Conservation (phyloP, 192 early-diverging fungal species). For the Radiomyces spectabilis region DNA sequence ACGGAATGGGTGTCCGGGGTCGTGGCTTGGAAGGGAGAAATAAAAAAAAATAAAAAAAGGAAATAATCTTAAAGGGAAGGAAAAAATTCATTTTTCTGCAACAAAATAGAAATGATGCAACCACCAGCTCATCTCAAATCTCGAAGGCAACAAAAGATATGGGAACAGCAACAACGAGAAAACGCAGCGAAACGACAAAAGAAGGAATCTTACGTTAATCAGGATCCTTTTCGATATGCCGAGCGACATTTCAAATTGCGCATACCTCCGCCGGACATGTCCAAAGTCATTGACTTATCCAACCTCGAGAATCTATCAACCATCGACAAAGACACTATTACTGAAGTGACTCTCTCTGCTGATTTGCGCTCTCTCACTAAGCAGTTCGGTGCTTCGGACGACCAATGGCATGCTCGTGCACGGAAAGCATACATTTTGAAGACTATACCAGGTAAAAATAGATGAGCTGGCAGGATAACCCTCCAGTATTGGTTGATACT, state of each 20-base stretch:
- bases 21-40: too few relatives aligned
- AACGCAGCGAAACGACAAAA: conserved; percentile 12
- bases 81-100: too few relatives aligned
- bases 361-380: neutral
- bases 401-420: neutral
- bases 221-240: conserved; percentile 63
- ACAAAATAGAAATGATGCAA: conserved; percentile 6
- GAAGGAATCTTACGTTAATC: conserved; percentile 22
- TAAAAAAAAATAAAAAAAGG: too few relatives aligned
- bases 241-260: conserved; percentile 56
- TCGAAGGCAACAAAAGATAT: conserved; percentile 20
- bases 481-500: neutral
- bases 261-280: conserved; percentile 41
- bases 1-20: too few relatives aligned
- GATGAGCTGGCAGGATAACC: too few relatives aligned
- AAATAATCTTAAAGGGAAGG: too few relatives aligned
- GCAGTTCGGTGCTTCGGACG: neutral
- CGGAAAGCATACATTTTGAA: neutral
- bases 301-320: conserved; percentile 10
- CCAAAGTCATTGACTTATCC: conserved; percentile 49
- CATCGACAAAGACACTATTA: neutral
- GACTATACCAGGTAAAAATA: neutral
- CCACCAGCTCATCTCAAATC: conserved; percentile 13
- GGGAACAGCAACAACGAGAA: conserved; percentile 10
- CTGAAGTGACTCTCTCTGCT: neutral